Percentiles rank a stretch among this genome's conserved stretches.
Evolutionary conservation across 805 yeast genomes (phyloP).

Genomic region (Kodamaea kakaduensis): DNA sequence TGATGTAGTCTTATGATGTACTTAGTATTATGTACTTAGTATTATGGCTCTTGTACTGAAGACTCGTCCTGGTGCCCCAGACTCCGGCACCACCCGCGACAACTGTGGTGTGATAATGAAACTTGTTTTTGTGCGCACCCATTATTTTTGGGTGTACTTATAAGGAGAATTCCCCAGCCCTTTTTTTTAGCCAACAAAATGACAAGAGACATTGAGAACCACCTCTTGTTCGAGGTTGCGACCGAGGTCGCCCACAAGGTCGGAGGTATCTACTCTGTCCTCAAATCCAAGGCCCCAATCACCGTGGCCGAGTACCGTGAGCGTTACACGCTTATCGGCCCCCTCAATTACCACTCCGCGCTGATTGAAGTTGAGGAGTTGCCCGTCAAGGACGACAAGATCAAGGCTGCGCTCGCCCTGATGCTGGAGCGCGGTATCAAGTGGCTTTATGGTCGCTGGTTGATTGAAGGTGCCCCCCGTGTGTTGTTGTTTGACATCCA

Average conservation of each 20-base stretch:
- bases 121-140: neutral
- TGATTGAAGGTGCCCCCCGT: constrained; percentile 95
- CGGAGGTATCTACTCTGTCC: constrained; percentile 95
- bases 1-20: no score
- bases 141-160: neutral
- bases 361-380: constrained; percentile 80
- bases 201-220: constrained; percentile 85
- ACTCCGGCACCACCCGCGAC: neutral
- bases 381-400: constrained; percentile 49
- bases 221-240: constrained; percentile 86
- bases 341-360: constrained; percentile 69
- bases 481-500: constrained; percentile 84
- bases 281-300: constrained; percentile 94
- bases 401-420: constrained; percentile 63
- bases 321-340: constrained; percentile 84
- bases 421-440: constrained; percentile 81
- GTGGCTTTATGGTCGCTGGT: constrained; percentile 91
- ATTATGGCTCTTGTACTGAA: no score
- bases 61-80: no score
- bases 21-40: no score
- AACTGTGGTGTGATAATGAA: no score
- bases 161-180: neutral
- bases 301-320: constrained; percentile 91
- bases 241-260: constrained; percentile 97
- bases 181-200: constrained; percentile 25